Evolutionary conservation across 768 basidiomycete genomes (phyloP), one percentile per base, ranked within the genome.

Genomic region (Hydnomerulius pinastri): DNA sequence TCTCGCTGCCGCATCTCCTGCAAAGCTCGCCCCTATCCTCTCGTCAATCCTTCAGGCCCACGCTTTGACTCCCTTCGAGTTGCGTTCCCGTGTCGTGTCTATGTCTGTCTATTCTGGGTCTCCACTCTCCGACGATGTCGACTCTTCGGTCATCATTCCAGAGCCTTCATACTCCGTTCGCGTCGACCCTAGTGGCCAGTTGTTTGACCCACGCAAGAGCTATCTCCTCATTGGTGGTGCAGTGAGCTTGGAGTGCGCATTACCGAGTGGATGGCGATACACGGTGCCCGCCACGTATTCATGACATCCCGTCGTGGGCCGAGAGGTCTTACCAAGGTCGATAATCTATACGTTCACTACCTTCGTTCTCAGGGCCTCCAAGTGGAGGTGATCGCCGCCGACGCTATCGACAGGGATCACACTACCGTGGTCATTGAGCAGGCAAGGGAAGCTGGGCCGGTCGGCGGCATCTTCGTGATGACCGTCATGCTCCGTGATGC

Each of bases 381-480:
- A 13, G 30, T 61, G 20, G 55, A 59, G 27, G 58, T 47, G 6
- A 53, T 59, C 20, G 60, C 61, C 5, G 51, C 55, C 15, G 55
- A 55, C 38, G 55, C 61, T 12, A 29, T 45, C 12, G 51, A 46
- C 29, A 48, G 53, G 17, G 50, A 37, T 35, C 58, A 60, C 6
- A 61, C 56, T 28, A 36, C 50, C 11, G 46, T n/a, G n/a, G n/a
- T n/a, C n/a, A n/a, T n/a, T n/a, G n/a, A n/a, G n/a, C n/a, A n/a
- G n/a, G n/a, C n/a, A n/a, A n/a, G n/a, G n/a, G n/a, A n/a, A n/a
- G n/a, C n/a, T n/a, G n/a, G n/a, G n/a, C n/a, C n/a, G n/a, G 56
- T 64, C 38, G 62, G 62, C 33, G 62, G 62, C 27, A 46, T 57
- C 33, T 53, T 64, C 48, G 43, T 64, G 27, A 61, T 64, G 60